phyloP scores from a whole-genome alignment of 371 early-diverging fungal genomes.

The Quaeritorhiza haematococci region DNA sequence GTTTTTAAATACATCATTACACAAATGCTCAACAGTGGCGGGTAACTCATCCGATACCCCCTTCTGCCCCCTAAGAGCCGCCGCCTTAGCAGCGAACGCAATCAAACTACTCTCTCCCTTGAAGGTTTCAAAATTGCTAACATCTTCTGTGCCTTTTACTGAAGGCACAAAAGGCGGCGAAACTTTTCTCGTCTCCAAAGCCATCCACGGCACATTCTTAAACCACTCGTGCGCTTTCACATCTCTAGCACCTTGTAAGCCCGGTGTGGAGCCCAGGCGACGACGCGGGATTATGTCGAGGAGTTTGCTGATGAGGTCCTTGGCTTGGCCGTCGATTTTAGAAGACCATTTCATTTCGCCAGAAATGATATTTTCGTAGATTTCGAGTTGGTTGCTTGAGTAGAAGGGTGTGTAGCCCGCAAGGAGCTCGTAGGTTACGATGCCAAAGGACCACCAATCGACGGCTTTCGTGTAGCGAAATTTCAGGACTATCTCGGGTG shows the following conservation, averaged over 20 bases:
- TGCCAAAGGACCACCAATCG: slow-evolving; percentile 64
- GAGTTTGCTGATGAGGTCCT: slow-evolving; percentile 60
- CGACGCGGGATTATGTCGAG: slow-evolving; percentile 25
- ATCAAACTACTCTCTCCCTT: neutral
- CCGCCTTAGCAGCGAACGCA: too few species aligned
- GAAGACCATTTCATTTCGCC: slow-evolving; percentile 64
- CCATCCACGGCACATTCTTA: slow-evolving; percentile 55
- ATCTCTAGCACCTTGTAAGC: neutral
- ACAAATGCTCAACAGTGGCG: neutral
- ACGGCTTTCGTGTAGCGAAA: slow-evolving; percentile 27
- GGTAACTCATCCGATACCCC: neutral
- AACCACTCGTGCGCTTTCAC: neutral
- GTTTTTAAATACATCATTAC: neutral
- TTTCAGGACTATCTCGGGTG: slow-evolving; percentile 6
- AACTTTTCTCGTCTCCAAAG: slow-evolving; percentile 48
- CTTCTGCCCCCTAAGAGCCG: too few species aligned
- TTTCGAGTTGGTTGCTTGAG: slow-evolving; percentile 60
- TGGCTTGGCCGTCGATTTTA: slow-evolving; percentile 57
- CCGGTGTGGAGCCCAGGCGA: slow-evolving; percentile 12
- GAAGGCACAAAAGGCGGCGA: slow-evolving; percentile 64
- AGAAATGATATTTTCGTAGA: slow-evolving; percentile 69
- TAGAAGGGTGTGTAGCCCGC: slow-evolving; percentile 48
- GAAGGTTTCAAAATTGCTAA: slow-evolving; percentile 4
- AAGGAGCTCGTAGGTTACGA: slow-evolving; percentile 59
- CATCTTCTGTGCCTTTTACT: neutral